phyloP scores from a whole-genome alignment of 371 early-diverging fungal genomes.

The Mortierella sp. region DNA sequence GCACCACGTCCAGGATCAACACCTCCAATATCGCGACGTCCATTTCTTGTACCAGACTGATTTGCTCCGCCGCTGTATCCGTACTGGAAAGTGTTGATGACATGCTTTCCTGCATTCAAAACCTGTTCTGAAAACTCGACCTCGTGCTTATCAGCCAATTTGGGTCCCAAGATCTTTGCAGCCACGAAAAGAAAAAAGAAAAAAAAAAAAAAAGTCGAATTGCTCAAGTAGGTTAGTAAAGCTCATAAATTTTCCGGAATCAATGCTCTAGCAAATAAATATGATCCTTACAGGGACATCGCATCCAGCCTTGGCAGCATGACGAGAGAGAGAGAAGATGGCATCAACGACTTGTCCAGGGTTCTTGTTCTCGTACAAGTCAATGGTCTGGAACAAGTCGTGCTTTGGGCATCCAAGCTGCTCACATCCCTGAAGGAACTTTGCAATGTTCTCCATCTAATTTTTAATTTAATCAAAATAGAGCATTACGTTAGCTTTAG shows the following conservation, averaged over 20 bases:
- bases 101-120: constrained; percentile 69
- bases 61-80: constrained; percentile 73
- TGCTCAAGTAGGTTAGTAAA: not conserved
- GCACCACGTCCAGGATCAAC: constrained; percentile 42
- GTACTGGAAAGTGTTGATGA: constrained; percentile 69
- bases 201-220: not conserved
- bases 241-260: not conserved
- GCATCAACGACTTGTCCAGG: constrained; percentile 82
- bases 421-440: constrained; percentile 81
- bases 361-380: constrained; percentile 91
- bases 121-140: constrained; percentile 76
- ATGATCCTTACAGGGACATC: constrained; percentile 61
- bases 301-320: constrained; percentile 78
- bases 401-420: constrained; percentile 82
- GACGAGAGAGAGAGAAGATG: constrained; percentile 86
- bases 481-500: not conserved
- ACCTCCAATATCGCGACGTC: constrained; percentile 68
- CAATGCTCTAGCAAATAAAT: not conserved
- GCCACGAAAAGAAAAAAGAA: not conserved
- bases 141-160: constrained; percentile 80
- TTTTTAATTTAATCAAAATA: not conserved
- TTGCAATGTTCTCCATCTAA: constrained; percentile 90
- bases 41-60: constrained; percentile 67
- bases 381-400: constrained; percentile 93
- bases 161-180: constrained; percentile 76